Evolutionary conservation across 345 rosid species (phyloP).

Genomic region (Salix brachista): DNA sequence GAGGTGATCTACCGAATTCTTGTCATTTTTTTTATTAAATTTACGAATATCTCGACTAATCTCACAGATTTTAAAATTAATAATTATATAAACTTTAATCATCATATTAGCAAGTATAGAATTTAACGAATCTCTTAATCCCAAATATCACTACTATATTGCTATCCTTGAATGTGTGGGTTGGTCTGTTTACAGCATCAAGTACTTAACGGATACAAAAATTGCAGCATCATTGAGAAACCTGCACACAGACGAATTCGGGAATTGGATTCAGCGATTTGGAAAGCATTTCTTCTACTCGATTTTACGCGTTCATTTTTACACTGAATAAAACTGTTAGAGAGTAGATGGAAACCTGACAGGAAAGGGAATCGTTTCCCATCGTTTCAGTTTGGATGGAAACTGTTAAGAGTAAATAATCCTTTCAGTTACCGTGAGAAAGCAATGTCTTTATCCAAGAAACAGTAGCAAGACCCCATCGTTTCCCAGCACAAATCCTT

Average conservation of each 20-base stretch:
- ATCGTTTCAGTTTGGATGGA: too few relatives aligned
- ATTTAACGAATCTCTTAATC: too few relatives aligned
- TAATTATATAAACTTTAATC: too few relatives aligned
- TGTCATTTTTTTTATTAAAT: too few relatives aligned
- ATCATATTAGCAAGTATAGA: too few relatives aligned
- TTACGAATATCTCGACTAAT: rapidly evolving
- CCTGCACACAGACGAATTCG: neutral
- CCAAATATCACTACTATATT: too few relatives aligned
- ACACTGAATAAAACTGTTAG: neutral
- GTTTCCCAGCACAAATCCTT: conserved; percentile 85
- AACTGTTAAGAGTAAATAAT: neutral
- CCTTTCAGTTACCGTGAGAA: conserved; percentile 14
- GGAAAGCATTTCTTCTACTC: neutral
- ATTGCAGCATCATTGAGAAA: neutral
- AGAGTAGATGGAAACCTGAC: neutral
- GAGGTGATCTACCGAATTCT: too few relatives aligned
- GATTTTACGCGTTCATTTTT: neutral
- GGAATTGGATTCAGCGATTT: neutral
- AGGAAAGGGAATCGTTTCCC: neutral
- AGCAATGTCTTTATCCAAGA: conserved; percentile 51
- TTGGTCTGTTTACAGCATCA: neutral
- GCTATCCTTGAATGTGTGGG: too few relatives aligned
- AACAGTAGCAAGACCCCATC: conserved; percentile 94
- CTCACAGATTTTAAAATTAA: too few relatives aligned
- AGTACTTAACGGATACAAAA: neutral